Base-by-base conservation (phyloP, 768 basidiomycete genomes). In the Termitomyces sp. region DNA sequence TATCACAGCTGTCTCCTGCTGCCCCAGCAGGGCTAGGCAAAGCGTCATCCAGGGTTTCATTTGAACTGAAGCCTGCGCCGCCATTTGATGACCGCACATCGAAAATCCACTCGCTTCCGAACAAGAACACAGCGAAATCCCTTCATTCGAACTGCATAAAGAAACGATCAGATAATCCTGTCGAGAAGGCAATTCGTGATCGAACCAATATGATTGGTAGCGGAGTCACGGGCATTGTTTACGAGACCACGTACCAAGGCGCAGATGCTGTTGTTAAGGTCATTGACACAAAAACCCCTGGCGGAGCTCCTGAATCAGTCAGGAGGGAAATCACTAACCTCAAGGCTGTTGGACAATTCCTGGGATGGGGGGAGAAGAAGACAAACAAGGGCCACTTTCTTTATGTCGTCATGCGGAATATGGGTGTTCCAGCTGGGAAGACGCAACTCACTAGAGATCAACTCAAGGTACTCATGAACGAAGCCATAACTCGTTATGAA, bases 321-420 rank as follows among this genome's bases (percentile, higher is more conserved):
- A 55, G 22, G 18, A 53, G 42, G 18, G 57, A 58, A 42, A 46
- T 46, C 0, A 26, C 33, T 26, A 47, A 53, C 16, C 52, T 58
- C 26, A 38, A 35, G 32, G 33, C 35, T 10, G 57, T 58, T 24
- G 38, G 20, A 8, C 57, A 53, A 24, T 38, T 38, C 22, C 26
- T 58, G 1, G 57, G 50, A 6, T 58, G 57, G 52, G 57, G 52
- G n/a, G 49, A 53, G 44, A 58, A 58, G 57, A 38, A 47, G 35
- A 48, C n/a, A 22, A 38, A 46, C 5, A 45, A 38, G 22, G 45
- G 12, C 2, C 52, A 53, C 24, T 42, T 38, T 26, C 38, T 58
- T 24, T 58, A 47, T 33, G 16, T 58, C 9, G 35, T 58, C 36
- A 58, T 58, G 58, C 51, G 22, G 4, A 30, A 58, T 46, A 58